Evolutionary conservation across 2,329 filamentous ascomycete genomes (phyloP).

Genomic region (Xylariaceae sp.): DNA sequence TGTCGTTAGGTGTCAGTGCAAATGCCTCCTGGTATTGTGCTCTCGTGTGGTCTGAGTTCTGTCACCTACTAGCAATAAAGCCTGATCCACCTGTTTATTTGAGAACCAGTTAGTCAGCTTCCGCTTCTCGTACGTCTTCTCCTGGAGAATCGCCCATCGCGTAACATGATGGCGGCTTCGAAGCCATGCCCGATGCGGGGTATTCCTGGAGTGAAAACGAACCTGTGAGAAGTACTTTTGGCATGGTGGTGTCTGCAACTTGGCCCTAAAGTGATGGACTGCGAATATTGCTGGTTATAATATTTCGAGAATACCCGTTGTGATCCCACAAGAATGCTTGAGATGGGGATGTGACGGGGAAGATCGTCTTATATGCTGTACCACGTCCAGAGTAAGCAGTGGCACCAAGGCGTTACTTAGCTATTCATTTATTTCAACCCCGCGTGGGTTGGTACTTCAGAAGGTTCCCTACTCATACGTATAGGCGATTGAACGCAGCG

Average conservation of each 20-base stretch:
- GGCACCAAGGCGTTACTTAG: too few relatives aligned
- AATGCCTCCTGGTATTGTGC: not conserved
- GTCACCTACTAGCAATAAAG: conserved; percentile 55
- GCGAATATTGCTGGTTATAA: too few relatives aligned
- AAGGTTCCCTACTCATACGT: too few relatives aligned
- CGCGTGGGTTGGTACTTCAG: too few relatives aligned
- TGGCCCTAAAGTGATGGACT: not conserved
- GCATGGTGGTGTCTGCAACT: conserved; percentile 44
- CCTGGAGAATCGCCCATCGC: not conserved
- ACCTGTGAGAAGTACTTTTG: conserved; percentile 56
- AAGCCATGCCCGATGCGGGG: conserved; percentile 1
- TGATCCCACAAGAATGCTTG: too few relatives aligned
- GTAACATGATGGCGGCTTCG: not conserved
- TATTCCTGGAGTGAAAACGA: conserved; percentile 24
- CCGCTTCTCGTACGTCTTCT: not conserved
- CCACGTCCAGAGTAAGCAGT: too few relatives aligned
- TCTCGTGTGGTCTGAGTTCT: conserved; percentile 1
- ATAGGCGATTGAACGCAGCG: too few relatives aligned
- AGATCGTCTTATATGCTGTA: too few relatives aligned
- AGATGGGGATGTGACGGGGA: too few relatives aligned
- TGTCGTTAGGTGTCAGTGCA: conserved; percentile 6
- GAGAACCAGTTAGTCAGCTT: conserved; percentile 11
- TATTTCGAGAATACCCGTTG: not conserved
- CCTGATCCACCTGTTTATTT: conserved; percentile 52
- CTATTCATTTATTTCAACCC: too few relatives aligned